Conservation (phyloP, 192 early-diverging fungal genomes). For the Coemansia sp. region DNA sequence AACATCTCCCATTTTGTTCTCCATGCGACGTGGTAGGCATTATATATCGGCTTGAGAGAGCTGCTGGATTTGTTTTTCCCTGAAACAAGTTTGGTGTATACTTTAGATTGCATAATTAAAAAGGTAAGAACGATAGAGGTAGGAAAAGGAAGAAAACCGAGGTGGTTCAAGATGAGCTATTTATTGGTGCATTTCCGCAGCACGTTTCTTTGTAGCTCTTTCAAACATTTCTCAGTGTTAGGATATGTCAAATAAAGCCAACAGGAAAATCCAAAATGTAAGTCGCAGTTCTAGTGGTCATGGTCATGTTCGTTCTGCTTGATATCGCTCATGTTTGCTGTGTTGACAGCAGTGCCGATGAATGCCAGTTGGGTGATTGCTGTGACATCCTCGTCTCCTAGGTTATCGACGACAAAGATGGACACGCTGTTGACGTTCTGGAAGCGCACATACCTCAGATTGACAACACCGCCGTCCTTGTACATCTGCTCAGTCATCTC, state of each 20-base stretch:
- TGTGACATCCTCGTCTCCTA: constrained; percentile 79
- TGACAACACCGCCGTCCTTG: constrained; percentile 63
- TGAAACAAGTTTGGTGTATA: too few species aligned
- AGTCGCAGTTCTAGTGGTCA: constrained; percentile 4
- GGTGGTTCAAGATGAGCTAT: too few species aligned
- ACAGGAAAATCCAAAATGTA: constrained; percentile 42
- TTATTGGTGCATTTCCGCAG: too few species aligned
- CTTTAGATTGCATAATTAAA: too few species aligned
- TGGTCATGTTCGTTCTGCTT: constrained; percentile 40
- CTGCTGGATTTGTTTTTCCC: too few species aligned
- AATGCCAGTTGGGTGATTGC: constrained; percentile 74
- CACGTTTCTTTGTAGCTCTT: too few species aligned
- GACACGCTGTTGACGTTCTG: constrained; percentile 81
- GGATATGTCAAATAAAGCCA: not conserved
- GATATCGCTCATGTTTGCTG: constrained; percentile 56
- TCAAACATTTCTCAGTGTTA: too few species aligned
- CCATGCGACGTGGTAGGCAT: too few species aligned
- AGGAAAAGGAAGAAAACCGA: too few species aligned
- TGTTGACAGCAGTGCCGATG: constrained; percentile 68
- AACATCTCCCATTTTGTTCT: not conserved
- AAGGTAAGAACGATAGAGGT: too few species aligned
- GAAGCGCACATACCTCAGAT: constrained; percentile 90
- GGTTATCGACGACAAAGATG: constrained; percentile 86
- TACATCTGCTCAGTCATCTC: constrained; percentile 69
- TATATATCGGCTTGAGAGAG: too few species aligned